A percentile compares a stretch with the other conserved stretches of the same genome.
Conservation (phyloP, 371 early-diverging fungal genomes). For the Rhizopus arrhizus region DNA sequence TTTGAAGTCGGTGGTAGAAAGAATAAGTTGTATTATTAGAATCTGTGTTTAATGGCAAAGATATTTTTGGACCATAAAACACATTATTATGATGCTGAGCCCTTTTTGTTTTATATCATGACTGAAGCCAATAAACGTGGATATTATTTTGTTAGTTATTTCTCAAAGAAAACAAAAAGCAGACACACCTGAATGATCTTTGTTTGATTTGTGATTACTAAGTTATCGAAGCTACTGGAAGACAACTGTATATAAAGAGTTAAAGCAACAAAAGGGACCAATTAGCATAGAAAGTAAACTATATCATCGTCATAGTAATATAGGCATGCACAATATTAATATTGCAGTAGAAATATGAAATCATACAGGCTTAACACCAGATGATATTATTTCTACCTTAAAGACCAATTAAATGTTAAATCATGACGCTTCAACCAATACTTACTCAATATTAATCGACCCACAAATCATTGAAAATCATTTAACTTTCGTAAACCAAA, state of each 20-base stretch:
- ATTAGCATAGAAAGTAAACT: constrained; percentile 51
- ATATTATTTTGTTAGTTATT: constrained; percentile 97
- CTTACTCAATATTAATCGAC: constrained; percentile 37
- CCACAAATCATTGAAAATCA: constrained; percentile 42
- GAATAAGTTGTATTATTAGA: constrained; percentile 97
- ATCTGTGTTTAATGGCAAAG: constrained; percentile 96
- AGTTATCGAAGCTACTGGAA: constrained; percentile 92
- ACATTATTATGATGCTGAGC: constrained; percentile 98
- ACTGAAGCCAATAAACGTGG: constrained; percentile 78
- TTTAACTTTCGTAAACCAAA: constrained; percentile 42
- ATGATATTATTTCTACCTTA: constrained; percentile 76
- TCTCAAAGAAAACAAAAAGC: constrained; percentile 95
- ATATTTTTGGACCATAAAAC: constrained; percentile 99
- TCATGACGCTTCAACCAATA: constrained; percentile 12
- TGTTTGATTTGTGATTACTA: constrained; percentile 96
- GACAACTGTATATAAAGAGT: constrained; percentile 37
- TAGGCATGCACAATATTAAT: background rate
- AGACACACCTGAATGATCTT: constrained; percentile 98
- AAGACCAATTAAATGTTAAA: constrained; percentile 58
- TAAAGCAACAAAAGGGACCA: constrained; percentile 34
- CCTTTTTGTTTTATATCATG: constrained; percentile 98
- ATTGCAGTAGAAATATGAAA: constrained; percentile 51
- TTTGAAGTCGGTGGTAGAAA: constrained; percentile 97
- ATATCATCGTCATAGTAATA: background rate
- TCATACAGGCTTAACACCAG: constrained; percentile 66